Evolutionary conservation across 768 basidiomycete genomes (phyloP), one percentile per base, ranked within the genome.

Genomic region (Mrakia blollopis): DNA sequence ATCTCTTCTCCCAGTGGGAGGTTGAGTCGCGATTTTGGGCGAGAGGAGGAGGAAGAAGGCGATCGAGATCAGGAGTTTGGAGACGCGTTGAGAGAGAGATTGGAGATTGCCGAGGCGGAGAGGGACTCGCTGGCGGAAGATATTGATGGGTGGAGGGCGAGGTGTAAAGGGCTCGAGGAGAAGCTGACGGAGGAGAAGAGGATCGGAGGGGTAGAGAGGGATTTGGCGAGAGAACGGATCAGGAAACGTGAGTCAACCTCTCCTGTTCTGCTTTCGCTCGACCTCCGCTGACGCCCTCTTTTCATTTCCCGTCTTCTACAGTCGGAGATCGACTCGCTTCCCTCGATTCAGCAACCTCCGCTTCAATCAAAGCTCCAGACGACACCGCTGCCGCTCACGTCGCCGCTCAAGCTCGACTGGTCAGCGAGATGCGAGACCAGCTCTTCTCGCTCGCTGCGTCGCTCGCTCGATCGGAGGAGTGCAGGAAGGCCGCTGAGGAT

Each of bases 71-170:
- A 28, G 23, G 73, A 54, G 30, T n/a, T n/a, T 37, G 60, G 67
- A 4, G 30, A 32, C 7, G 39, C 37, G 30, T 57, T 47, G 41
- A 47, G 47, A 57, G 86, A 87, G 79, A 86, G 91, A 52, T 86
- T 93, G 73, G 86, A 89, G 4, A 92, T 92, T 81, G 86, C 93
- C 80, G 93, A 94, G 82, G 87, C 90, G 18, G 94, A 98, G 83
- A 87, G 95, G 41, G 95, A 98, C 80, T 91, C 93, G 77, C 86
- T 98, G 71, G 91, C 90, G 82, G 88, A 89, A 72, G 94, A 98
- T 83, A 89, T 94, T 0, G 91, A 93, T 79, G 91, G 91, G 0
- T 96, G 94, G 93, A 87, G 91, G 78, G 86, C 84, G 47, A 87
- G 94, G 32, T 91, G 94, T 67, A 86, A 86, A 21, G 90, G 91